phyloP scores from a whole-genome alignment of 352 stramenopile genomes.

The Phytophthora sojae region DNA sequence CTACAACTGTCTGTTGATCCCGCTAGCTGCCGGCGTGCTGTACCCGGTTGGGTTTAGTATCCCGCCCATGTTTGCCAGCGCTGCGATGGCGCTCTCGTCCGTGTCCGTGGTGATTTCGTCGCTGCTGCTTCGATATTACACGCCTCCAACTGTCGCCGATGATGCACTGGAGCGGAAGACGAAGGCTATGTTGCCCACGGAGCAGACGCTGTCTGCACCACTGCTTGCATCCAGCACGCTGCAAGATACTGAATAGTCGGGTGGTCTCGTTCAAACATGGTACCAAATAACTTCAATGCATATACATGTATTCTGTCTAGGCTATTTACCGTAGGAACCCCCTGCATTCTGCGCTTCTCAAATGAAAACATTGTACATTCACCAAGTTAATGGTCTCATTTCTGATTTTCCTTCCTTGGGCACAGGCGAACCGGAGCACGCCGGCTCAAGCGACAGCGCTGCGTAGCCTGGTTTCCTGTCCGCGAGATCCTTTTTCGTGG shows the following conservation, averaged over 20 bases:
- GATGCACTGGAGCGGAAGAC: constrained; percentile 42
- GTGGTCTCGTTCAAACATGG: background rate
- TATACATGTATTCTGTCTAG: too few relatives aligned
- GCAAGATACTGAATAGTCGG: constrained; percentile 2
- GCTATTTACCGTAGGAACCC: too few relatives aligned
- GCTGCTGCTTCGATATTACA: constrained; percentile 92
- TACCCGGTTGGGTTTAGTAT: constrained; percentile 94
- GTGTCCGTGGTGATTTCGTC: constrained; percentile 96
- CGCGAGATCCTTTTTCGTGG: too few relatives aligned
- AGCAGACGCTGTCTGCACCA: constrained; percentile 56
- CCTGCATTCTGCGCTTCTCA: too few relatives aligned
- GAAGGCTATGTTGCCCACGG: constrained; percentile 67
- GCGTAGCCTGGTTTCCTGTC: too few relatives aligned
- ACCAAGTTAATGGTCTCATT: too few relatives aligned
- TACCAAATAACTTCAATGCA: too few relatives aligned
- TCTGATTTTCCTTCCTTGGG: too few relatives aligned
- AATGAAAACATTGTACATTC: too few relatives aligned
- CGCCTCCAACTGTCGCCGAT: constrained; percentile 58
- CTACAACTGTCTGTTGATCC: constrained; percentile 98
- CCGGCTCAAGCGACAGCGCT: too few relatives aligned
- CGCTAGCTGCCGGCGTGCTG: constrained; percentile 95
- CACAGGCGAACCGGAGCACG: too few relatives aligned
- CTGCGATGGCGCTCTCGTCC: constrained; percentile 96
- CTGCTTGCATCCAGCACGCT: constrained; percentile 58
- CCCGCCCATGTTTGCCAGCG: constrained; percentile 95